These are phyloP conservation scores for Dacryopinax primogenitus DNA, from an alignment of 768 basidiomycete species.

Conservation along the genomic window DNA sequence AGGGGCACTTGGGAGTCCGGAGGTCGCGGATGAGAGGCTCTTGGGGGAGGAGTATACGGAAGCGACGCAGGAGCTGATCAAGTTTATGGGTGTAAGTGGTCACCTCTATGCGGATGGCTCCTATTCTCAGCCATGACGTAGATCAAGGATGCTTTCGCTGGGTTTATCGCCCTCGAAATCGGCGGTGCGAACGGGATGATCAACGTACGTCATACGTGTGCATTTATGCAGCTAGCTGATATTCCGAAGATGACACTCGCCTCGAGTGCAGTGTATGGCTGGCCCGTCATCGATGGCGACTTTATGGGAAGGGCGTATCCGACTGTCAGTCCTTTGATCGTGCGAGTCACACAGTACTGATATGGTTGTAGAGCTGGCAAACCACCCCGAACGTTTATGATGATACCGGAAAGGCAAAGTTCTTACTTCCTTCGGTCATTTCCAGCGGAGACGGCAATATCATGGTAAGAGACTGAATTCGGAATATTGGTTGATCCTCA, in stretches of 20 bases:
- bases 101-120: too few species aligned
- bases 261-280: not conserved
- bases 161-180: not conserved
- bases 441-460: not conserved
- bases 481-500: not conserved
- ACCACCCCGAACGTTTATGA: conserved; percentile 11
- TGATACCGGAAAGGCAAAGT: not conserved
- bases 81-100: not conserved
- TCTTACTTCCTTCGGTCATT: conserved; percentile 19
- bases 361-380: not conserved
- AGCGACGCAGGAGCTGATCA: not conserved
- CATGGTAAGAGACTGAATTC: not conserved
- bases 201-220: not conserved
- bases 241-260: not conserved
- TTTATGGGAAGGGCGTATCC: conserved; percentile 25
- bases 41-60: not conserved
- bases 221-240: not conserved
- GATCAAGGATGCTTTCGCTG: not conserved
- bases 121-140: conserved; percentile 10
- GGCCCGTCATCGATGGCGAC: conserved; percentile 5
- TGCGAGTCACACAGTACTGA: not conserved
- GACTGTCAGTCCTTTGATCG: not conserved
- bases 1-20: too few species aligned
- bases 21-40: conserved; percentile 8
- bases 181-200: not conserved